A percentile compares a stretch with the other conserved stretches of the same genome.
These are phyloP conservation scores for Teratosphaeria epicoccoides DNA, from an alignment of 2,329 filamentous ascomycete genomes.

Conservation along the genomic window DNA sequence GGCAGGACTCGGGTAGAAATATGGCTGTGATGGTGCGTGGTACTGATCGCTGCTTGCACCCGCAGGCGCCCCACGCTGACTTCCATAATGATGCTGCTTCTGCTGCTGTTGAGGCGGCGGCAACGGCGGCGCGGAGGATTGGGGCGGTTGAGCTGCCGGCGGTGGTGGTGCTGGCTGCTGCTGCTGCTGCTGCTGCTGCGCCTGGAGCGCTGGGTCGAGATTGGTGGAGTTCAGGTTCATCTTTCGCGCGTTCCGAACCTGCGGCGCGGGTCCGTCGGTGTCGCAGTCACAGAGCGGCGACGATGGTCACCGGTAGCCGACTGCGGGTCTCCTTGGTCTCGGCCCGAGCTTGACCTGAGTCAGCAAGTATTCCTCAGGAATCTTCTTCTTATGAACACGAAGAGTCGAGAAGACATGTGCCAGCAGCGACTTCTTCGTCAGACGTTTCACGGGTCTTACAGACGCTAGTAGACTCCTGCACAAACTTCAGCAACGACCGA, in stretches of 20 bases:
- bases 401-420: too few species aligned
- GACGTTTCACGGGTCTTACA: too few species aligned
- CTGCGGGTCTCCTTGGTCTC: neutral
- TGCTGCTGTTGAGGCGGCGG: neutral
- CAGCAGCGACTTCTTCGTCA: too few species aligned
- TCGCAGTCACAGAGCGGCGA: neutral
- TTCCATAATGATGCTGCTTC: too few species aligned
- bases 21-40: neutral
- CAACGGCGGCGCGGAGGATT: neutral
- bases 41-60: neutral
- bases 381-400: too few species aligned
- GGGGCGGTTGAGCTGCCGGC: neutral
- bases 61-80: neutral
- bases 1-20: neutral
- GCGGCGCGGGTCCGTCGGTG: neutral
- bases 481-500: too few species aligned
- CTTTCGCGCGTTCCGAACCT: neutral
- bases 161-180: neutral
- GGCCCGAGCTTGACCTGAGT: neutral
- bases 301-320: neutral
- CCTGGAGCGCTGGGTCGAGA: neutral
- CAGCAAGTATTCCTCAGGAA: neutral
- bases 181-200: neutral
- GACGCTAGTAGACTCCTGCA: too few species aligned
- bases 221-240: neutral